These are phyloP conservation scores for Plectosphaerella cucumerina DNA, from an alignment of 2,329 filamentous ascomycete genomes.

Conservation along the genomic window DNA sequence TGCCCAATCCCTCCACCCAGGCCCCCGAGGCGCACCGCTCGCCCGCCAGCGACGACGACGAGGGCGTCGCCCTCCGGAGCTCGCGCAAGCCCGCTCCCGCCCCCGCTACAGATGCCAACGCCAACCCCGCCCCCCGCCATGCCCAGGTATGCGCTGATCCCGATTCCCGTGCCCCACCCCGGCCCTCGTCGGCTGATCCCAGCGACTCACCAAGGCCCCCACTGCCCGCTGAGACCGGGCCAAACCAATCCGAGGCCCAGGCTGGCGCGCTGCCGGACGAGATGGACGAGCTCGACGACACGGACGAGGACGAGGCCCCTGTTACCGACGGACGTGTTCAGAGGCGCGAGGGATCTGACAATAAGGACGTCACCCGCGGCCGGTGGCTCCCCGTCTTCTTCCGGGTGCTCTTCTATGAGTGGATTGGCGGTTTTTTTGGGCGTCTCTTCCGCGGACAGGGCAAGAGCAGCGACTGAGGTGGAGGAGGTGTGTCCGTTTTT, in stretches of 20 bases:
- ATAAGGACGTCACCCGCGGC: slow-evolving; percentile 9
- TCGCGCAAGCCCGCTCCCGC: background rate
- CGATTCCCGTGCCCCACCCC: too few relatives aligned
- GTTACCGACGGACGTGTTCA: background rate
- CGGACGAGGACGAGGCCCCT: background rate
- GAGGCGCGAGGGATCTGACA: slow-evolving; percentile 5
- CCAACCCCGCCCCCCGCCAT: too few relatives aligned
- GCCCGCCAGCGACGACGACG: slow-evolving; percentile 33
- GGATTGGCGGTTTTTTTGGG: slow-evolving; percentile 28
- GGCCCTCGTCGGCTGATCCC: too few relatives aligned
- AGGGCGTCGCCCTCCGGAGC: slow-evolving; percentile 31
- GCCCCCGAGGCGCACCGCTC: slow-evolving; percentile 14
- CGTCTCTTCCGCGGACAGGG: slow-evolving; percentile 12
- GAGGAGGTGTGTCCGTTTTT: background rate
- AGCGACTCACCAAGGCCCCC: too few relatives aligned
- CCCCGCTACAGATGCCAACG: too few relatives aligned
- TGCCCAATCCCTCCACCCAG: slow-evolving; percentile 23
- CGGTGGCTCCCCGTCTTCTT: slow-evolving; percentile 30
- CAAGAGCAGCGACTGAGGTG: slow-evolving; percentile 7
- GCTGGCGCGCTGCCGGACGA: slow-evolving; percentile 3
- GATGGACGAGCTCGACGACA: slow-evolving; percentile 2
- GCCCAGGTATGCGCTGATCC: too few relatives aligned
- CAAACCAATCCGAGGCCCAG: too few relatives aligned
- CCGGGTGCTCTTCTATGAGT: slow-evolving; percentile 31
- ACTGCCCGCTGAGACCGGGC: too few relatives aligned